Conservation (phyloP, 2,329 filamentous ascomycete species). For the Capronia americana region DNA sequence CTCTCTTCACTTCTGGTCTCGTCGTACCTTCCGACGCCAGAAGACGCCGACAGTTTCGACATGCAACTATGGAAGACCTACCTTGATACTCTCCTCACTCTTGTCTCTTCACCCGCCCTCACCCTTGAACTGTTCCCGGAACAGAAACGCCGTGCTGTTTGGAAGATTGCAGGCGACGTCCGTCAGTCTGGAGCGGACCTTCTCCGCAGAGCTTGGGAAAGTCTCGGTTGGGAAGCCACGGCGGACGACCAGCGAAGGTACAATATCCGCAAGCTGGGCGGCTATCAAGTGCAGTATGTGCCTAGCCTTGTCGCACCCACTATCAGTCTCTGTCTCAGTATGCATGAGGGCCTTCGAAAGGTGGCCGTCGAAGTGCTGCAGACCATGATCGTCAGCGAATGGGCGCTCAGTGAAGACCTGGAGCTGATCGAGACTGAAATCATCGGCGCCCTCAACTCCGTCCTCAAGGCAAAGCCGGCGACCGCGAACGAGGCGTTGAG, state of each 20-base stretch:
- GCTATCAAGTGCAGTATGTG: constrained; percentile 98
- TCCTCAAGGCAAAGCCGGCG: constrained; percentile 87
- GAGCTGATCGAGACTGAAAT: constrained; percentile 93
- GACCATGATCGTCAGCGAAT: constrained; percentile 98
- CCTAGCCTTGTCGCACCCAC: constrained; percentile 89
- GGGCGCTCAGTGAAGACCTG: constrained; percentile 92
- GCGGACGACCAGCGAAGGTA: constrained; percentile 79
- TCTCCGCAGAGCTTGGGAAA: constrained; percentile 85
- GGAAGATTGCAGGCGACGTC: constrained; percentile 98
- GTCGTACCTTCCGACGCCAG: constrained; percentile 82
- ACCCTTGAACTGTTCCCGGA: constrained; percentile 96
- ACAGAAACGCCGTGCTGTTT: constrained; percentile 92
- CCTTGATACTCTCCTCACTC: constrained; percentile 84
- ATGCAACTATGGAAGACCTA: constrained; percentile 94
- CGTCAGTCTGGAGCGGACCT: constrained; percentile 88
- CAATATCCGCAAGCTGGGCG: constrained; percentile 82
- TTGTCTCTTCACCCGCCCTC: constrained; percentile 86
- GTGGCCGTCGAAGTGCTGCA: constrained; percentile 93
- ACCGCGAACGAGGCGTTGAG: constrained; percentile 76
- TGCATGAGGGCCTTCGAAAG: constrained; percentile 86
- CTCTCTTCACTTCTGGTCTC: constrained; percentile 80
- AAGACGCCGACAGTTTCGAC: constrained; percentile 90
- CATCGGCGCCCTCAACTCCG: constrained; percentile 87
- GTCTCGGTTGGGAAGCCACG: constrained; percentile 93
- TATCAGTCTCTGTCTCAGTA: constrained; percentile 90